Base-by-base conservation (phyloP, 805 yeast genomes). In the Saccharomycopsis capsularis region DNA sequence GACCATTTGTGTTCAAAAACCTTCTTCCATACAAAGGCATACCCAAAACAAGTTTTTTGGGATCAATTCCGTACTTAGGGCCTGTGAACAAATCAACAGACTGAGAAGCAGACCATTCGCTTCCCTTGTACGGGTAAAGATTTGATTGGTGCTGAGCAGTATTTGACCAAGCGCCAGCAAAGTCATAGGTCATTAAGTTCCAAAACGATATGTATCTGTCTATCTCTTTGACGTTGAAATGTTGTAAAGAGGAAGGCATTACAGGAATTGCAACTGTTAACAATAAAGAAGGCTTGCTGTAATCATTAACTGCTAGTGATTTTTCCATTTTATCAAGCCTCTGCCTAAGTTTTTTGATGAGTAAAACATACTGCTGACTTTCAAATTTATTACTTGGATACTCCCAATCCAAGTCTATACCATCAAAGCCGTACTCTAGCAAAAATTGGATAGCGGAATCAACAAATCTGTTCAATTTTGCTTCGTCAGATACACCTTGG, bases 371-470 rank as follows among this genome's bases (percentile, higher is more conserved):
- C 35, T 63, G 59, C 0, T 57, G 42, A 1, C 79, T 78, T 52
- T 85, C 81, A 2, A 44, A 24, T 3, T 60, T 58, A 38, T 62
- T 69, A 5, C 63, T 60, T 0, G 96, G 96, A 59, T 81, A 91
- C 64, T 91, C 99, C 96, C 96, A 91, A 65, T 91, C 99, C 25
- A 91, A 67, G 63, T 93, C 98, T 41, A 91, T 68, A 0, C 99
- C 98, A 62, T 93, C 97, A 59, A 93, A 81, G 0, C 84, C 82
- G 60, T 77, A 75, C 40, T 70, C 64, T 2, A 63, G 48, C 61
- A 87, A 68, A 22, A 76, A 63, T 0, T 64, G 61, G 0, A 76
- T 68, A 0, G 80, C 67, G 0, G 82, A 69, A 1, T 59, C 44
- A 2, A 79, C 74, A 61, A 90, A 86, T 0, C 39, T 60, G 1